Evolutionary conservation across 2,329 filamentous ascomycete genomes (phyloP).

Genomic region (Celoporthe dispersa): DNA sequence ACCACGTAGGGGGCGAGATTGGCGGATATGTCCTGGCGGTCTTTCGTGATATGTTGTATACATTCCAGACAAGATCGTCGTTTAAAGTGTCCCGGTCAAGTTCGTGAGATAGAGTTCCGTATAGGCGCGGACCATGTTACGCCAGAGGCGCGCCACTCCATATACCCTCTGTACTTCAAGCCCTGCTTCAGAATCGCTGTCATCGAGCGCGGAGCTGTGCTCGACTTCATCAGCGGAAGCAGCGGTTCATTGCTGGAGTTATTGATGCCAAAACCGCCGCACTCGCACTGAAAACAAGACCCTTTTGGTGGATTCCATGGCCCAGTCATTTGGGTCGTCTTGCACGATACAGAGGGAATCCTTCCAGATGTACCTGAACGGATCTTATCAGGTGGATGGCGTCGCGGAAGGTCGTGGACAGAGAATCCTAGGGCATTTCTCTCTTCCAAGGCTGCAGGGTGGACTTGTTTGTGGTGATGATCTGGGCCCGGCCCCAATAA

Average conservation of each 20-base stretch:
- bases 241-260: neutral
- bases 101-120: neutral
- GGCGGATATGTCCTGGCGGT: neutral
- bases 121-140: slow-evolving; percentile 4
- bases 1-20: neutral
- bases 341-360: slow-evolving; percentile 30
- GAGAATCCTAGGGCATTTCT: neutral
- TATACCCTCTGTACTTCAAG: neutral
- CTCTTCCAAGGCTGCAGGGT: neutral
- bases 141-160: neutral
- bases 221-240: slow-evolving; percentile 6
- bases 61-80: slow-evolving; percentile 8
- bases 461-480: neutral
- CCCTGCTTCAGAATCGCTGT: neutral
- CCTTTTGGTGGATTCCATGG: slow-evolving; percentile 22
- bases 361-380: slow-evolving; percentile 8
- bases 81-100: neutral
- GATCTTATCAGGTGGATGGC: neutral
- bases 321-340: slow-evolving; percentile 20
- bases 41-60: neutral
- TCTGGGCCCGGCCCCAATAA: slow-evolving; percentile 13
- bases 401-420: slow-evolving; percentile 13
- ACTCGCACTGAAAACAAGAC: slow-evolving; percentile 5
- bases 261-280: neutral
- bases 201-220: neutral